These are phyloP conservation scores for Picochlorum sp. DNA, from an alignment of 139 green algal species.

Conservation along the genomic window DNA sequence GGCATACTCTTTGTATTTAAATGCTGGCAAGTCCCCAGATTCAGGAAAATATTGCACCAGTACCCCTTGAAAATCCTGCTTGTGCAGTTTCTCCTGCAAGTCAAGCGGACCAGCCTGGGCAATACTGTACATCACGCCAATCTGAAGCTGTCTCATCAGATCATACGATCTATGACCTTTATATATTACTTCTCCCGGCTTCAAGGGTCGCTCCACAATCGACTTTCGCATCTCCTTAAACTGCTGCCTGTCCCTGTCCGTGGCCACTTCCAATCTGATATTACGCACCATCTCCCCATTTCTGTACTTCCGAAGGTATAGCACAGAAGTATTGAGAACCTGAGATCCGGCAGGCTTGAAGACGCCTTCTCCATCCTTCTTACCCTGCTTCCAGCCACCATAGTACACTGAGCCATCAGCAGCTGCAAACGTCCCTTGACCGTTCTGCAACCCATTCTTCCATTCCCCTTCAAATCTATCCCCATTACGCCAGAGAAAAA, in stretches of 20 bases:
- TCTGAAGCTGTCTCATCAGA: constrained; percentile 87
- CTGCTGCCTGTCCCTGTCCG: constrained; percentile 15
- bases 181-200: constrained; percentile 52
- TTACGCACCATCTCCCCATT: not conserved
- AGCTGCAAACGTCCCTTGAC: constrained; percentile 38
- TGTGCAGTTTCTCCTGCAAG: not conserved
- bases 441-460: constrained; percentile 39
- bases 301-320: constrained; percentile 4
- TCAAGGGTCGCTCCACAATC: not conserved
- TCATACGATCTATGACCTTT: constrained; percentile 85
- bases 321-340: not conserved
- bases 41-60: constrained; percentile 51
- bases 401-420: constrained; percentile 42
- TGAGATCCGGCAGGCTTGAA: constrained; percentile 13
- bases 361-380: constrained; percentile 51
- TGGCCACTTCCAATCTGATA: constrained; percentile 14
- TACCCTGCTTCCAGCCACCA: constrained; percentile 45
- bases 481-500: constrained; percentile 43
- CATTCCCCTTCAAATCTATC: constrained; percentile 67
- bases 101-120: constrained; percentile 9
- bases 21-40: constrained; percentile 40
- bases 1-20: constrained; percentile 93
- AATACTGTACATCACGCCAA: constrained; percentile 75
- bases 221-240: constrained; percentile 22
- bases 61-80: not conserved